phyloP scores from a whole-genome alignment of 176 grass and related monocot genomes.

The Chrysopogon serrulatus region DNA sequence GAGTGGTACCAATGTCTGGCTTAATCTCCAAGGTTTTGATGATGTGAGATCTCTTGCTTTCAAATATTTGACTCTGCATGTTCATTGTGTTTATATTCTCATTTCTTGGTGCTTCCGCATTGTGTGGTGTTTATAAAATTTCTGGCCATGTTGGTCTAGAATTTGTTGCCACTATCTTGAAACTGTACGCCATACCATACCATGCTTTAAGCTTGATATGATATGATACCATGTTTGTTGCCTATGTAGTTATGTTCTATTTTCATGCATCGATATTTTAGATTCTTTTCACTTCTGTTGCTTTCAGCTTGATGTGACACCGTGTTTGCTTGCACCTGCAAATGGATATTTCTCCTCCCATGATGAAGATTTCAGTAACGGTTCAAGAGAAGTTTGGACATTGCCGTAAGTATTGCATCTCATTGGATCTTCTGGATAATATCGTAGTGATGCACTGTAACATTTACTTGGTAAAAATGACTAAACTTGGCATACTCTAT shows the following conservation, averaged over 20 bases:
- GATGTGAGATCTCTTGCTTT: conserved; percentile 64
- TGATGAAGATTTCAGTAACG: conserved; percentile 31
- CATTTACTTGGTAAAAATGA: not conserved
- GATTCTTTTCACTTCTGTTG: conserved; percentile 22
- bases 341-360: conserved; percentile 50
- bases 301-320: conserved; percentile 85
- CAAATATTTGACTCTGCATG: not conserved
- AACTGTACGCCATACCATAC: not conserved
- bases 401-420: conserved; percentile 70
- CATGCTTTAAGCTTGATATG: not conserved
- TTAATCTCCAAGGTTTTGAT: conserved; percentile 87
- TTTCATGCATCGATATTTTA: not conserved
- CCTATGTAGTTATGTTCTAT: not conserved
- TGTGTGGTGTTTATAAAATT: not conserved
- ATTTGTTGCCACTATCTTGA: conserved; percentile 5
- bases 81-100: not conserved
- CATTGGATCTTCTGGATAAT: not conserved
- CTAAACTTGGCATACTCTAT: not conserved
- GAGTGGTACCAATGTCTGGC: conserved; percentile 99
- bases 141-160: conserved; percentile 9
- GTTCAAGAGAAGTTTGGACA: conserved; percentile 61
- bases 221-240: not conserved
- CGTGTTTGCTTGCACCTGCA: conserved; percentile 77
- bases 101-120: not conserved
- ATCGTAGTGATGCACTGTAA: not conserved